Base-by-base conservation (phyloP, 108 stramenopile species). In the Parmales sp. region DNA sequence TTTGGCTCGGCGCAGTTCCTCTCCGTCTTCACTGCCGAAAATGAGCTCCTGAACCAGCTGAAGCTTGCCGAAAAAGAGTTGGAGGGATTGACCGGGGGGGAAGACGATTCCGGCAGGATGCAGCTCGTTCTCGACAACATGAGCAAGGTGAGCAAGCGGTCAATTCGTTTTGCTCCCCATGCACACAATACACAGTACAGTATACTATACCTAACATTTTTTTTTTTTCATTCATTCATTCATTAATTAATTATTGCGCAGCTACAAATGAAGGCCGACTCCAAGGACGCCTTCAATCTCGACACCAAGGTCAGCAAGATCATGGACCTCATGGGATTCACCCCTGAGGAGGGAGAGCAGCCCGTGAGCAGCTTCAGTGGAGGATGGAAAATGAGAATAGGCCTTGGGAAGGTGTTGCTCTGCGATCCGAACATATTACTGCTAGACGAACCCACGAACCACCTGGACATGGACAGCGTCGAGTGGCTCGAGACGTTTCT, bases 301-400 rank as follows among this genome's bases (percentile, higher is more conserved):
- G 90, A 87, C 68, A 84, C 86, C 50, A 78, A 79, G 26, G 92
- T 87, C 25, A 86, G 86, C 50, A 95, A 95, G 73, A 80, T 92
- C 38, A 90, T 95, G 93, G 86, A 91, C 74, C 67, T 92, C 64
- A 94, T 95, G 92, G 96, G 96, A 23, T 98, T 98, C 78, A 78
- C 73, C 16, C 77, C 81, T 2, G 91, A 90, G 28, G 94, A 95
- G 72, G 82, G 72, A n/a, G 86, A 88, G 23, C 84, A 82, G 70
- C 72, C 78, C 1, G 93, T 98, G n/a, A 78, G 81, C 6, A 85
- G 86, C 71, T 98, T 98, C 71, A 87, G 85, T 6, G 97, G 97
- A 19, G 97, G 97, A 0, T 98, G 97, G 97, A 95, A 95, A 63
- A 98, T 98, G 97, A 75, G 97, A 37, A 94, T 96, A 65, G 97